phyloP scores from a whole-genome alignment of 371 early-diverging fungal genomes.

The Apophysomyces elegans region DNA sequence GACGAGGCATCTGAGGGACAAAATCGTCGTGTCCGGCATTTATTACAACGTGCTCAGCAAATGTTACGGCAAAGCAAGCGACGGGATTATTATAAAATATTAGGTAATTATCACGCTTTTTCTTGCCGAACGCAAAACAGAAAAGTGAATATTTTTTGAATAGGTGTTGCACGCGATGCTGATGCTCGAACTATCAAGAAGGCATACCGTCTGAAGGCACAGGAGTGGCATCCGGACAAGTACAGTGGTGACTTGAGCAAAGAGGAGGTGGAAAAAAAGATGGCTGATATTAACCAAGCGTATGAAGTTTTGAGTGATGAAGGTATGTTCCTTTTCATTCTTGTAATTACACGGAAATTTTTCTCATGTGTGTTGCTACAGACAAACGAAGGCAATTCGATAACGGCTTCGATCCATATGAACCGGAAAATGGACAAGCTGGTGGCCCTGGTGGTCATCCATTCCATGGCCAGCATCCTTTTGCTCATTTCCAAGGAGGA shows the following conservation, averaged over 20 bases:
- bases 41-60: constrained; percentile 68
- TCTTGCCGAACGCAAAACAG: background rate
- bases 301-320: constrained; percentile 89
- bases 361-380: constrained; percentile 20
- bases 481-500: constrained; percentile 60
- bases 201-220: constrained; percentile 90
- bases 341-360: background rate
- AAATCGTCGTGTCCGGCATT: constrained; percentile 61
- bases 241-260: constrained; percentile 79
- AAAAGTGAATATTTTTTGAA: background rate
- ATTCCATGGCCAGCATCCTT: constrained; percentile 49
- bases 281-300: constrained; percentile 93
- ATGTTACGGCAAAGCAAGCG: constrained; percentile 72
- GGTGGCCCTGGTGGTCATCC: constrained; percentile 32
- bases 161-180: constrained; percentile 75
- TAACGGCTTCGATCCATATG: constrained; percentile 94
- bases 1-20: constrained; percentile 63
- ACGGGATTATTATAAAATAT: constrained; percentile 93
- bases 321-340: constrained; percentile 39
- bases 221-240: constrained; percentile 91
- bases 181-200: constrained; percentile 85
- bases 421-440: constrained; percentile 64
- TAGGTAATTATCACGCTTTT: constrained; percentile 47
- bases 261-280: constrained; percentile 84
- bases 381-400: constrained; percentile 79